Evolutionary conservation across 2,329 filamentous ascomycete genomes (phyloP), one percentile per base, ranked within the genome.

Genomic region (Claviceps citrina): DNA sequence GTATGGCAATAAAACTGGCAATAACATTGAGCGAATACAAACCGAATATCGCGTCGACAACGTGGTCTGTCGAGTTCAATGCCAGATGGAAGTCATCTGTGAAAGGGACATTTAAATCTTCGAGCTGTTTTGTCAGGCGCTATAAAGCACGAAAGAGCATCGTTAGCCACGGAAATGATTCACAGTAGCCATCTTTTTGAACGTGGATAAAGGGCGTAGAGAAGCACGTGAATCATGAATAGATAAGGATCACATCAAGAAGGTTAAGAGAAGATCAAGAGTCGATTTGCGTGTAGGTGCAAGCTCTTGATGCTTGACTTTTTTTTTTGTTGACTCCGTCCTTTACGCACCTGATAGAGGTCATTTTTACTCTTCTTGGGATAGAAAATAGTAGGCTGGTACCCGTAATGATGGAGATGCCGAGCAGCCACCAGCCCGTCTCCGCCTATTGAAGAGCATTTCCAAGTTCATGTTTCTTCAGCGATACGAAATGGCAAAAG

Each of bases 21-120:
- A 10, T 6, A 18, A 32, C 25, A 38, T n/a, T 18, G 3, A n/a
- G 16, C 20, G 30, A 31, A 22, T 13, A 61, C 63, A 34, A 58
- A 81, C 84, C 86, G 55, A 98, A 98, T 46, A 98, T 84, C 8
- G 91, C 85, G 60, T 98, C 91, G 43, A 98, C 67, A 39, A 98
- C 64, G 49, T 93, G 82, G 55, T 95, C 81, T 2, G 81, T 71
- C 39, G 75, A 67, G 34, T 67, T 61, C 6, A 93, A 57, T 5
- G 83, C 79, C 5, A 63, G 50, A 2, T 68, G 56, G 51, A 96
- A 94, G 58, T 95, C 84, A 13, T 84, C 71, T 13, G 80, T 79
- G 57, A 96, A 94, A 1, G 84, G 83, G 22, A 98, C 68, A 9
- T 79, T 70, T 41, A 96, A 76, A 54, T 89, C 81, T 51, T 81